Conservation (phyloP, 306 rosid species). For the Aeschynomene evenia region DNA sequence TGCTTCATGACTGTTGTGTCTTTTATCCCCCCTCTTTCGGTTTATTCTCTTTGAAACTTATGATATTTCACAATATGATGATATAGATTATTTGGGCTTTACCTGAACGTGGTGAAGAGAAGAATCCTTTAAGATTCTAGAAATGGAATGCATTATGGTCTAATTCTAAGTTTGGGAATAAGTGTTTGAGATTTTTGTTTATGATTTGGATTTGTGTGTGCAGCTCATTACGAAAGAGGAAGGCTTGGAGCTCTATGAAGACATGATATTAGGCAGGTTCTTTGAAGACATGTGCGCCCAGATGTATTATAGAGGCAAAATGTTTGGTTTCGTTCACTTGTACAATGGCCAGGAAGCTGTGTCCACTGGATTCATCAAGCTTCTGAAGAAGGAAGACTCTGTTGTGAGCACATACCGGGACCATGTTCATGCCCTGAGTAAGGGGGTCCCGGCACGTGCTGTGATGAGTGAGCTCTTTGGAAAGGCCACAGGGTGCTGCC, state of each 20-base stretch:
- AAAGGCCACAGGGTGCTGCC: conserved; percentile 81
- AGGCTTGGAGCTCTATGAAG: conserved; percentile 80
- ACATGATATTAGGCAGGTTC: conserved; percentile 78
- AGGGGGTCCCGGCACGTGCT: conserved; percentile 79
- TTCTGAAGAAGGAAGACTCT: conserved; percentile 61
- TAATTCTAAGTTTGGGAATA: neutral
- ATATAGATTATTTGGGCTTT: neutral
- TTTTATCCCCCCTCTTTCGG: neutral
- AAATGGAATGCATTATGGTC: neutral
- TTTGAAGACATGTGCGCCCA: conserved; percentile 97
- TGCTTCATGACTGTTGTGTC: neutral
- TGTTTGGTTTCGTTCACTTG: conserved; percentile 92
- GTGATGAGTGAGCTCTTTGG: conserved; percentile 95
- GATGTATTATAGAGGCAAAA: conserved; percentile 92
- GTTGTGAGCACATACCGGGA: conserved; percentile 88
- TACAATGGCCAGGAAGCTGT: conserved; percentile 98
- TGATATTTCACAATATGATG: neutral
- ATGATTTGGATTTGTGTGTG: conserved; percentile 19
- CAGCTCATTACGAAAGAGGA: conserved; percentile 86
- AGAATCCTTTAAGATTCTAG: conserved; percentile 7
- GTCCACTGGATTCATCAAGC: conserved; percentile 85
- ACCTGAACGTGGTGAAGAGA: neutral
- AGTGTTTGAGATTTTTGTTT: conserved; percentile 12
- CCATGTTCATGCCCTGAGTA: conserved; percentile 85
- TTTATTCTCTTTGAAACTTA: neutral